Evolutionary conservation across 106 monocot species (phyloP).

Genomic region (Dioscorea dumetorum): DNA sequence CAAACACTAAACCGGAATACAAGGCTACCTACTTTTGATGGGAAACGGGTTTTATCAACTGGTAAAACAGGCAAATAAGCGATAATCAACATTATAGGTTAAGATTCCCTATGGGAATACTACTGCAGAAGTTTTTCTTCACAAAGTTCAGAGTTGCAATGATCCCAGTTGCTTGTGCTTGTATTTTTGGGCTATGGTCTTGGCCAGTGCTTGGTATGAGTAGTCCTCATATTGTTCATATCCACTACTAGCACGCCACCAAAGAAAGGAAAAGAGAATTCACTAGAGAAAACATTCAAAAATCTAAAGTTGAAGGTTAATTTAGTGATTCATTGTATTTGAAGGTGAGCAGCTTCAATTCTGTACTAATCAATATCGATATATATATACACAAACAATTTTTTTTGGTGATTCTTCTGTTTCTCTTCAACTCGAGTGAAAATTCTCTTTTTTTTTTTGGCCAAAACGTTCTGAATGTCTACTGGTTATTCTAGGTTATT

Average conservation of each 20-base stretch:
- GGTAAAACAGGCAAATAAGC: constrained; percentile 23
- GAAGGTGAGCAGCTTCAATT: too few relatives aligned
- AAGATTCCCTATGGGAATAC: too few relatives aligned
- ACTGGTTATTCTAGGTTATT: too few relatives aligned
- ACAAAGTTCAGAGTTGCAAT: constrained; percentile 13
- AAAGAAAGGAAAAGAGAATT: background rate
- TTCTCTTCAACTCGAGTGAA: too few relatives aligned
- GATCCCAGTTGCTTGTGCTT: constrained; percentile 29
- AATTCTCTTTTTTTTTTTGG: too few relatives aligned
- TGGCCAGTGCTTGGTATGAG: too few relatives aligned
- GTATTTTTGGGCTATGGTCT: background rate
- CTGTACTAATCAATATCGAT: too few relatives aligned
- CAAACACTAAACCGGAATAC: constrained; percentile 14
- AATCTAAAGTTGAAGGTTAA: background rate
- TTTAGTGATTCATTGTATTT: background rate
- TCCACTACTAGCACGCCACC: background rate
- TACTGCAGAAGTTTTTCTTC: background rate
- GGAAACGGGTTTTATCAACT: constrained; percentile 29
- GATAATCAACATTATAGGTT: too few relatives aligned
- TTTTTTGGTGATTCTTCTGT: too few relatives aligned
- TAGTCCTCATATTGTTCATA: background rate
- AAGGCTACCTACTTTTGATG: constrained; percentile 19
- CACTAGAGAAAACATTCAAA: background rate
- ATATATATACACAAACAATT: too few relatives aligned
- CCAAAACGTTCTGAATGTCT: too few relatives aligned